Base-by-base conservation (phyloP, 164 flowering plant genomes). In the Cinnamomum chago region DNA sequence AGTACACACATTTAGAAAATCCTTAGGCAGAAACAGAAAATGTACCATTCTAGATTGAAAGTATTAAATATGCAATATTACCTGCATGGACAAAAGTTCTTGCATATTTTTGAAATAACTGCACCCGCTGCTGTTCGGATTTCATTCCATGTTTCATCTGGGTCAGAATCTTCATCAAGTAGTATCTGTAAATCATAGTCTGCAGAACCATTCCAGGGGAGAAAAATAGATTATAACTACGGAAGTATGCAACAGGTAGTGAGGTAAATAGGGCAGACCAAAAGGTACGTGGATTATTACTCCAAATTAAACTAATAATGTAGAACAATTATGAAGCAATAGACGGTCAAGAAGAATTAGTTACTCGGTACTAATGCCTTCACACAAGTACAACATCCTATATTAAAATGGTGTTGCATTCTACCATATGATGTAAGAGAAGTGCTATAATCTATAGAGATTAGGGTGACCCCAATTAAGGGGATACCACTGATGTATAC, bases 61-160 rank as follows among this genome's bases (percentile, higher is more conserved):
- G 23, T 70, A 22, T 50, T 22, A 35, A 25, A n/a, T 70, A 50
- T 40, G 47, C 47, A 40, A 40, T n/a, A 70, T 7, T 73, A 73
- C 76, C 76, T 65, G 76, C 76, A 73, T 4, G 76, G 76, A 62
- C 76, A 73, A 27, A 73, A 73, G 62, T 73, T 73, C 62, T 73
- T 73, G 76, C 76, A 73, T 12, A 73, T 10, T 73, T 73, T 73
- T 65, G 70, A 65, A 67, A 73, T 65, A 50, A 73, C 70, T 73
- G 20, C 64, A 25, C 50, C 24, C 20, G 76, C 76, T 23, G 71
- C 70, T 50, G 30, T 27, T 55, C 71, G 70, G 60, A 73, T 73
- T 28, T 73, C 76, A 65, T 73, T 66, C 76, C 76, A 73, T 52
- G 50, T 70, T 65, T 73, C 76, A 73, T 66, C 76, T 25, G 69